A percentile compares a stretch with the other conserved stretches of the same genome.
phyloP scores from a whole-genome alignment of 805 yeast genomes.

The Cyberlindnera saturnus region DNA sequence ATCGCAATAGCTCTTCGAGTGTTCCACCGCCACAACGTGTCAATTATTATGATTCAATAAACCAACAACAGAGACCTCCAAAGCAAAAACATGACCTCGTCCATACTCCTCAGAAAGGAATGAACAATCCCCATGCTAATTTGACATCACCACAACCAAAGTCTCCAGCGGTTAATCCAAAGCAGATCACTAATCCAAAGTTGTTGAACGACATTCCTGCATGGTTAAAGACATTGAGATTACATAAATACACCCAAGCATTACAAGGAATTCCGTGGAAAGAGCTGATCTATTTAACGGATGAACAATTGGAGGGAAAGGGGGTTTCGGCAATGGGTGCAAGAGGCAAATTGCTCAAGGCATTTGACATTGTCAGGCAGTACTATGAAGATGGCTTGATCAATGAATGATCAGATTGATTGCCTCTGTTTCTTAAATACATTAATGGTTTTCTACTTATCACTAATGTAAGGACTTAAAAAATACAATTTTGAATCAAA shows the following conservation, averaged over 20 bases:
- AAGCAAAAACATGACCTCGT: background rate
- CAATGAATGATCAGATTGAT: background rate
- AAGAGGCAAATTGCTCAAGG: slow-evolving; percentile 84
- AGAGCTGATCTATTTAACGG: slow-evolving; percentile 65
- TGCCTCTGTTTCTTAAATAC: too few relatives aligned
- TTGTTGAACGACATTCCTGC: slow-evolving; percentile 75
- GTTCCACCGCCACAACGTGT: slow-evolving; percentile 23
- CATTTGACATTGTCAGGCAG: slow-evolving; percentile 76
- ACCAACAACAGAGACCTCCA: slow-evolving; percentile 2
- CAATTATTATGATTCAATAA: slow-evolving; percentile 17
- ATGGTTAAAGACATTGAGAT: slow-evolving; percentile 84
- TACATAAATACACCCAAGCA: slow-evolving; percentile 91
- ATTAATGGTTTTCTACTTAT: too few relatives aligned
- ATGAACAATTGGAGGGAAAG: slow-evolving; percentile 58
- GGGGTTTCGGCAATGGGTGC: slow-evolving; percentile 97
- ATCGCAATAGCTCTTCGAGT: slow-evolving; percentile 13
- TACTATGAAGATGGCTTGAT: slow-evolving; percentile 37
- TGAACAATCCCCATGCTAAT: background rate
- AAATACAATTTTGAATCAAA: too few relatives aligned
- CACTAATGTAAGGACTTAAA: too few relatives aligned
- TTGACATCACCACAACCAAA: slow-evolving; percentile 22
- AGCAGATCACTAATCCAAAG: slow-evolving; percentile 45
- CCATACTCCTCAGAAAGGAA: background rate
- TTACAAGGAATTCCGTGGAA: slow-evolving; percentile 73
- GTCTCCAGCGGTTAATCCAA: slow-evolving; percentile 42